phyloP scores from a whole-genome alignment of 768 basidiomycete genomes.

The Leccinellum rugosiceps region DNA sequence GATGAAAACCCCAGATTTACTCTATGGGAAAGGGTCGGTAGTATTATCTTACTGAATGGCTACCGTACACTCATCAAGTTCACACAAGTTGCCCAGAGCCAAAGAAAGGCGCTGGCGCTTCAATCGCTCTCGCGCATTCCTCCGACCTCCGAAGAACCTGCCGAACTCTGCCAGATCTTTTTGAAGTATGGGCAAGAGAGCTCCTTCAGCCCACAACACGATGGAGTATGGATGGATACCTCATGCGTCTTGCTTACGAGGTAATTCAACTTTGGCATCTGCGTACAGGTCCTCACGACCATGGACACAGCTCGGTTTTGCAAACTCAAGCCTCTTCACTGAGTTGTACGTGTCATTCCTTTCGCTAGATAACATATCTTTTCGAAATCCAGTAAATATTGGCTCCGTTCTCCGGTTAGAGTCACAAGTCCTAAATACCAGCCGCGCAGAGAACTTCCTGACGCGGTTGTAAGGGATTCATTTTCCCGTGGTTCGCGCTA shows the following conservation, averaged over 20 bases:
- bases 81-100: conserved; percentile 53
- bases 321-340: conserved; percentile 71
- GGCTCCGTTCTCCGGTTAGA: conserved; percentile 76
- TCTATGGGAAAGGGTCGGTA: conserved; percentile 65
- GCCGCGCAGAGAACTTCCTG: conserved; percentile 31
- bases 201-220: conserved; percentile 24
- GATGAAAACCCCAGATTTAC: conserved; percentile 58
- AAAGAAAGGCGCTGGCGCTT: conserved; percentile 50
- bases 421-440: conserved; percentile 64
- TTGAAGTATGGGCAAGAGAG: conserved; percentile 55
- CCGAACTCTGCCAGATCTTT: conserved; percentile 64
- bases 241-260: conserved; percentile 73
- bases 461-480: conserved; percentile 52
- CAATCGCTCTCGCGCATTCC: conserved; percentile 70
- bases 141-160: conserved; percentile 67
- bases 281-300: neutral
- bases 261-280: conserved; percentile 30
- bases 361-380: conserved; percentile 76
- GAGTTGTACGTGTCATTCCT: conserved; percentile 65
- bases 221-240: conserved; percentile 69
- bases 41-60: neutral
- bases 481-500: neutral
- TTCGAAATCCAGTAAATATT: conserved; percentile 78
- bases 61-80: neutral
- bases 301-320: conserved; percentile 59